These are phyloP conservation scores for Cryphonectria radicalis DNA, from an alignment of 2,329 filamentous ascomycete genomes.

Conservation along the genomic window DNA sequence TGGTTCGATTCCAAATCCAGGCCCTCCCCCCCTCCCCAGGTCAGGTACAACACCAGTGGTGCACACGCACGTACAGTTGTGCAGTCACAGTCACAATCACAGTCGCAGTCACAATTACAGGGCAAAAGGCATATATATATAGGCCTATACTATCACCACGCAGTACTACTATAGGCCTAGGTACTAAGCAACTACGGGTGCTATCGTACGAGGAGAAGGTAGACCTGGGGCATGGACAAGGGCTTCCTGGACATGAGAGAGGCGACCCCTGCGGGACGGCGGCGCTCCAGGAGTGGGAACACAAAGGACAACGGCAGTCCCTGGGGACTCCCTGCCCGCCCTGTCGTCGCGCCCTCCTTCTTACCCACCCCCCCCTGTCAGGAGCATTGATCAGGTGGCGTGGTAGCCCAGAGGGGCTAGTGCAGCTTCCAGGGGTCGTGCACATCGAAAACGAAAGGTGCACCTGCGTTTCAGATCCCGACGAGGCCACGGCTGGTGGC, in stretches of 20 bases:
- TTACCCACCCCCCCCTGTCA: neutral
- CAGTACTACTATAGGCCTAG: neutral
- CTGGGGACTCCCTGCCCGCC: neutral
- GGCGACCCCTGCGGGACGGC: neutral
- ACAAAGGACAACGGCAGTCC: neutral
- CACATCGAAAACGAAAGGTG: constrained; percentile 7
- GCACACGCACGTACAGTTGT: constrained; percentile 10
- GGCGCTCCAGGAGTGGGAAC: neutral
- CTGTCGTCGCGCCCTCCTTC: neutral
- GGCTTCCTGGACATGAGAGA: constrained; percentile 1
- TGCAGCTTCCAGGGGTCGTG: constrained; percentile 8
- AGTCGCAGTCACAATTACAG: constrained; percentile 13
- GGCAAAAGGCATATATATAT: neutral
- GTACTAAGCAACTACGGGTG: neutral
- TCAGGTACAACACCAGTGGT: neutral
- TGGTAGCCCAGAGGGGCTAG: constrained; percentile 25
- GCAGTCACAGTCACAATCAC: constrained; percentile 13
- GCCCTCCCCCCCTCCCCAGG: neutral
- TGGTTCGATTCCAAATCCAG: neutral
- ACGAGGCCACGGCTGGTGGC: neutral
- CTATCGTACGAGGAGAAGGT: neutral
- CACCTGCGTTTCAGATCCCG: constrained; percentile 15
- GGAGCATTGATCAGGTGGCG: constrained; percentile 11
- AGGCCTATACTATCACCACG: neutral
- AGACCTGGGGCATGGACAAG: neutral